Percentiles rank a stretch among this genome's conserved stretches.
phyloP scores from a whole-genome alignment of 2,329 filamentous ascomycete genomes.

The Fulvia fulva region DNA sequence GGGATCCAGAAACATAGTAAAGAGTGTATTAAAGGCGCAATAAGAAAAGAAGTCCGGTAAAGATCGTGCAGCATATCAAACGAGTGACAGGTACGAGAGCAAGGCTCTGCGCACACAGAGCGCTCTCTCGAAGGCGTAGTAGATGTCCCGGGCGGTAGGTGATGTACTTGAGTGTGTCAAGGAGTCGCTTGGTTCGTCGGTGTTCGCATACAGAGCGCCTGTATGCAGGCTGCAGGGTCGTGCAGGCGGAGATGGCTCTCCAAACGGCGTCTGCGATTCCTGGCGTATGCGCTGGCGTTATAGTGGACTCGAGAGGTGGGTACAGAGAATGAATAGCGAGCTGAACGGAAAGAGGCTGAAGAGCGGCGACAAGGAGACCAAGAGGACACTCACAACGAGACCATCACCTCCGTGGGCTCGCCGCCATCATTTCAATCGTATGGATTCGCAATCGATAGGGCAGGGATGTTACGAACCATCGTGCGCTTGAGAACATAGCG shows the following conservation, averaged over 20 bases:
- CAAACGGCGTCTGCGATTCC: not conserved
- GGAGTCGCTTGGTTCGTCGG: constrained; percentile 15
- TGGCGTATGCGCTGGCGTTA: constrained; percentile 4
- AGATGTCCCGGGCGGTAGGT: constrained; percentile 17
- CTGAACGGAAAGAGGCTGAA: not conserved
- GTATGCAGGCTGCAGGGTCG: constrained; percentile 17
- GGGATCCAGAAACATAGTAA: constrained; percentile 32
- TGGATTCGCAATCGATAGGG: constrained; percentile 10
- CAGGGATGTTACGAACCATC: constrained; percentile 3
- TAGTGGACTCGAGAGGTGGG: not conserved
- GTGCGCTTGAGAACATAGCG: not conserved
- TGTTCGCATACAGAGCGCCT: constrained; percentile 5
- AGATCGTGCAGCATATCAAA: constrained; percentile 19
- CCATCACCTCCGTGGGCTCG: constrained; percentile 1
- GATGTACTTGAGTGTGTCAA: constrained; percentile 21
- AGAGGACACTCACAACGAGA: not conserved
- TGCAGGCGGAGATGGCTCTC: constrained; percentile 1
- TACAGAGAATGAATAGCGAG: not conserved
- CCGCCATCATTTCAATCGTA: constrained; percentile 1
- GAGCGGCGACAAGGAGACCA: not conserved
- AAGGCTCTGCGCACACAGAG: constrained; percentile 18
- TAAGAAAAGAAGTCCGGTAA: constrained; percentile 15
- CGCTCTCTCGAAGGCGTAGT: constrained; percentile 8
- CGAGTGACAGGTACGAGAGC: constrained; percentile 20
- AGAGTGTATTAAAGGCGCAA: constrained; percentile 8